Evolutionary conservation across 352 stramenopile genomes (phyloP), one percentile per base, ranked within the genome.

Genomic region (Pythium rishiriense): DNA sequence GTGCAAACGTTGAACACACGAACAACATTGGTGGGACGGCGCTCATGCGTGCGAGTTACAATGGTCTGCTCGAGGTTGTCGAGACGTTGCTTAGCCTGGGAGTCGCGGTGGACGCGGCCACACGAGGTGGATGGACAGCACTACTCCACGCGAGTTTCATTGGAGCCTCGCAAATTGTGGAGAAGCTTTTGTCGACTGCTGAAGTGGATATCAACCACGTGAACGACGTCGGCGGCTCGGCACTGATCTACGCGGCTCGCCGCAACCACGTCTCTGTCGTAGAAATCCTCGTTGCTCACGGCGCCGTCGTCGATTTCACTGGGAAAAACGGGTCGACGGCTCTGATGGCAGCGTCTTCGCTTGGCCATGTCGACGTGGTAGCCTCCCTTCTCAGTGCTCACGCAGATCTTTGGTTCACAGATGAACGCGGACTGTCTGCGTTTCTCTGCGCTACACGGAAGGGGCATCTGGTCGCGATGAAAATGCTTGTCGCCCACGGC

Each of bases 401-500:
- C 9, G 47, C 47, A 4, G 25, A 41, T 26, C 25, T 41, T 24
- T 8, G 47, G 11, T 24, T 33, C 5, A 12, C 11, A 8, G 29
- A 24, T 26, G 47, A 54, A 11, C 17, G 10, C 1, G 47, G 47
- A 3, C 11, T n/a, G 6, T 41, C 66, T 54, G 19, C 43, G 56
- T 31, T 87, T 76, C 58, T 66, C n/a, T 87, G 79, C 48, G 62
- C 82, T 15, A 77, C 75, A 28, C 72, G 63, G 54, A 56, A 66
- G 15, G 52, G 86, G 0, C 77, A 77, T 0, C 51, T 83, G 47
- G 62, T 83, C 15, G 71, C 83, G 58, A 66, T 83, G 14, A 77
- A 81, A 49, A 48, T 80, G 21, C 50, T 75, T 26, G 41, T 81
- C 43, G 55, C 68, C 6, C 50, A 4, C 1, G 47, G 25, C 25